Percentiles rank a stretch among this genome's conserved stretches.
Conservation (phyloP, 2,329 filamentous ascomycete genomes). For the Aspergillus fructus region DNA sequence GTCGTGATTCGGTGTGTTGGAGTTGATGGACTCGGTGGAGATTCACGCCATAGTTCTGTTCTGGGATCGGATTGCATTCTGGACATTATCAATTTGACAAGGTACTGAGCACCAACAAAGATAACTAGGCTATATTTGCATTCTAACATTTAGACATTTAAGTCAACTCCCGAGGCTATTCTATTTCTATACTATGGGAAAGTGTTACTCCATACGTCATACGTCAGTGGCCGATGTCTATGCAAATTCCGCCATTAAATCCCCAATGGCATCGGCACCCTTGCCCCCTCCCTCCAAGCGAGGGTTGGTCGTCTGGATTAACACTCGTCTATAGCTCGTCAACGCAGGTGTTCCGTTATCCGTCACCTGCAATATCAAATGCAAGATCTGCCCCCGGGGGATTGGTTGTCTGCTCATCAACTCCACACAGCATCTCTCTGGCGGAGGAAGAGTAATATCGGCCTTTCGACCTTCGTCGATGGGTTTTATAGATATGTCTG, state of each 20-base stretch:
- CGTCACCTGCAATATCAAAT: conserved; percentile 23
- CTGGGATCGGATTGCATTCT: no score
- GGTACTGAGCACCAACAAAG: no score
- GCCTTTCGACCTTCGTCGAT: conserved; percentile 13
- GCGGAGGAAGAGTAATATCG: conserved; percentile 19
- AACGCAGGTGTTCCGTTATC: conserved; percentile 20
- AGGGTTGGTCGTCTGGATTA: conserved; percentile 23
- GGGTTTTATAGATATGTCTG: conserved; percentile 13
- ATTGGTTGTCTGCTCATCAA: conserved; percentile 13
- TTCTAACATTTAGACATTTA: no score
- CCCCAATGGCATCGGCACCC: conserved; percentile 5
- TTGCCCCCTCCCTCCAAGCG: conserved; percentile 6
- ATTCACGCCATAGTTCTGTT: no score
- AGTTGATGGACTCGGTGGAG: not conserved
- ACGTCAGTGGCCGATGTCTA: not conserved
- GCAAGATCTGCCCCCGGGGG: conserved; percentile 17
- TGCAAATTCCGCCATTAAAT: conserved; percentile 6
- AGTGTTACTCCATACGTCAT: no score
- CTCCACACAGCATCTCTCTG: conserved; percentile 17
- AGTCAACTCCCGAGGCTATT: no score
- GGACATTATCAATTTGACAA: no score
- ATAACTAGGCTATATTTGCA: no score
- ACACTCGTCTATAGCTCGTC: conserved; percentile 22
- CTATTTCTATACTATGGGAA: no score
- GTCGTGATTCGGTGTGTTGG: no score